phyloP scores from a whole-genome alignment of 495 filamentous ascomycete genomes.

The Aspergillus sparsus region DNA sequence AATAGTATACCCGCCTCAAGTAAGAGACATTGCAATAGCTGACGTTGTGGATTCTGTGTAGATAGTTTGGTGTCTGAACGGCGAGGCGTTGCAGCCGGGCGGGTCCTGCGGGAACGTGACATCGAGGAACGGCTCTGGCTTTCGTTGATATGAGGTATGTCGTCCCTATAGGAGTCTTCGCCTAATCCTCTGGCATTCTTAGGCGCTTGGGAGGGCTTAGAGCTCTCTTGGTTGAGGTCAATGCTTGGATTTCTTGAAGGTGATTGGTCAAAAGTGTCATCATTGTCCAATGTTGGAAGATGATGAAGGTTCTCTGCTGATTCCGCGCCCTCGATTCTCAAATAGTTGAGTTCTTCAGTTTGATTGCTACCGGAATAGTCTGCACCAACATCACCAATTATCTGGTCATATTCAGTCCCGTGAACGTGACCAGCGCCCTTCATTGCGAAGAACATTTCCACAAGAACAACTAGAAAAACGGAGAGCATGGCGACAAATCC shows the following conservation, averaged over 20 bases:
- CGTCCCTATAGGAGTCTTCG: conserved; percentile 34
- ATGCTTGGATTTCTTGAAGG: conserved; percentile 8
- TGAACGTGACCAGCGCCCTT: conserved; percentile 55
- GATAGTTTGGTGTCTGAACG: conserved; percentile 27
- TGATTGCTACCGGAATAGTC: conserved; percentile 26
- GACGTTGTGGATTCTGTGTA: conserved; percentile 52
- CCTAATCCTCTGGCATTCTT: conserved; percentile 29
- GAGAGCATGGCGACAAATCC: conserved; percentile 77
- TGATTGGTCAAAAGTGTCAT: background rate
- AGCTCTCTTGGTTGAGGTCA: conserved; percentile 11
- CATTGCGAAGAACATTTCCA: conserved; percentile 75
- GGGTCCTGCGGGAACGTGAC: conserved; percentile 23
- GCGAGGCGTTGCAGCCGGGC: conserved; percentile 7
- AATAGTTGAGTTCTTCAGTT: conserved; percentile 25
- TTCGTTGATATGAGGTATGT: conserved; percentile 19
- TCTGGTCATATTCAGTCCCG: conserved; percentile 47
- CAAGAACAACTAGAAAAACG: conserved; percentile 68
- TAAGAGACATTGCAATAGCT: conserved; percentile 75
- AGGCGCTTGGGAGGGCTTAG: background rate
- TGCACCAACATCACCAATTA: conserved; percentile 37
- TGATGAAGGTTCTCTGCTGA: conserved; percentile 29
- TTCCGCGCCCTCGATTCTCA: conserved; percentile 26
- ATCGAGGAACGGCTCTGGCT: conserved; percentile 3
- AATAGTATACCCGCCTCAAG: conserved; percentile 86
- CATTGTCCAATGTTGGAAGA: conserved; percentile 24